Conservation (phyloP, 371 early-diverging fungal genomes). For the Apophysomyces ossiformis region DNA sequence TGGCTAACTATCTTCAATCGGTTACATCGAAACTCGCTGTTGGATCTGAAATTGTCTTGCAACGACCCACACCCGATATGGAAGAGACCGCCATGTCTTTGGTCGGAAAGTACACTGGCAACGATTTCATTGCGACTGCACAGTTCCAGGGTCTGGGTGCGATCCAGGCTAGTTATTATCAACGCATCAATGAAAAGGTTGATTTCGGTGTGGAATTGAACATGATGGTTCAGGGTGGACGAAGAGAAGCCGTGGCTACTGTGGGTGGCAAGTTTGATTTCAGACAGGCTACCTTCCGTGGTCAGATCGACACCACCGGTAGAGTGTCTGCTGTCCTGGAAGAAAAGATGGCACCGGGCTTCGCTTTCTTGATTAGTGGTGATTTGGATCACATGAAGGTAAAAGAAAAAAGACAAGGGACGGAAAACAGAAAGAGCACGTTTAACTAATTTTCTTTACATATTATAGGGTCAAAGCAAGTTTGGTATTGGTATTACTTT, state of each 20-base stretch:
- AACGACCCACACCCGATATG: constrained; percentile 85
- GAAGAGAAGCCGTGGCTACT: constrained; percentile 90
- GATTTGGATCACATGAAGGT: constrained; percentile 96
- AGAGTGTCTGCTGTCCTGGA: constrained; percentile 88
- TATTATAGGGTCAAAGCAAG: constrained; percentile 70
- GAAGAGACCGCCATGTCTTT: constrained; percentile 82
- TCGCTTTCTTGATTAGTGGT: constrained; percentile 90
- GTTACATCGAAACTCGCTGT: constrained; percentile 81
- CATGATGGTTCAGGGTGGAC: constrained; percentile 72
- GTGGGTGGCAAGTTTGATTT: constrained; percentile 97
- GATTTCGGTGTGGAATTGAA: constrained; percentile 95
- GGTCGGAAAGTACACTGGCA: constrained; percentile 76
- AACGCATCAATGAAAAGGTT: constrained; percentile 90
- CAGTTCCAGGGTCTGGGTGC: constrained; percentile 86
- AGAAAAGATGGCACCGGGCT: constrained; percentile 94
- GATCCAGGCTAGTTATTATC: constrained; percentile 88
- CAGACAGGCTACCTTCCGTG: constrained; percentile 88
- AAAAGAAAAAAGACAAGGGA: constrained; percentile 39
- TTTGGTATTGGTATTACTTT: constrained; percentile 83
- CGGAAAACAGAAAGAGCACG: background rate
- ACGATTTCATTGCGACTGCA: constrained; percentile 79
- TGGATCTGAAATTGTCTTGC: constrained; percentile 88
- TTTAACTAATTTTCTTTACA: constrained; percentile 6
- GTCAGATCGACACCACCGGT: constrained; percentile 89
- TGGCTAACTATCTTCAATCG: constrained; percentile 91